Evolutionary conservation across 345 rosid species (phyloP).

Genomic region (Boechera divaricarpa): DNA sequence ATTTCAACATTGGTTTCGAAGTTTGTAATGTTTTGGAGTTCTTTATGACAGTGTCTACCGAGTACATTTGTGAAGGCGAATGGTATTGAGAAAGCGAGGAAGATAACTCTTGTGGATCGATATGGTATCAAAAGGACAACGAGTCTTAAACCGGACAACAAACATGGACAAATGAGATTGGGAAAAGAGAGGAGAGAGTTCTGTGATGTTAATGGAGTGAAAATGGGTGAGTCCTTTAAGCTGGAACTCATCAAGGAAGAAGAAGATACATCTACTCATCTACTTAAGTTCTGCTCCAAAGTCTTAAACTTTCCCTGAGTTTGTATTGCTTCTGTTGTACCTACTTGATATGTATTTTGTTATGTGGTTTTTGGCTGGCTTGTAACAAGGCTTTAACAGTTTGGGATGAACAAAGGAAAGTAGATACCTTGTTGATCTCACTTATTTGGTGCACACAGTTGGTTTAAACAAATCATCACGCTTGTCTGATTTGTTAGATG

Average conservation of each 20-base stretch:
- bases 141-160: background rate
- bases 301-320: background rate
- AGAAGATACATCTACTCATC: background rate
- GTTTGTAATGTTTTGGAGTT: slow-evolving; percentile 8
- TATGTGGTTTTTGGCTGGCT: background rate
- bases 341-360: background rate
- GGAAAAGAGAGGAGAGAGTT: slow-evolving; percentile 37
- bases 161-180: background rate
- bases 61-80: background rate
- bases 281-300: slow-evolving; percentile 32
- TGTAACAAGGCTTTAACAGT: slow-evolving; percentile 12
- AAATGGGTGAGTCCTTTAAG: slow-evolving; percentile 14
- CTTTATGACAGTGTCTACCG: slow-evolving; percentile 28
- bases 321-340: background rate
- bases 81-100: background rate
- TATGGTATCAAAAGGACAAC: background rate
- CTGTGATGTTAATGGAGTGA: slow-evolving; percentile 32
- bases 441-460: background rate
- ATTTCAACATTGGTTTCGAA: background rate
- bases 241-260: slow-evolving; percentile 25
- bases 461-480: background rate
- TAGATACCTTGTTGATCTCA: background rate
- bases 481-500: background rate
- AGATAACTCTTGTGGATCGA: slow-evolving; percentile 27
- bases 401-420: background rate